Evolutionary conservation across 305 asterid species (phyloP), one percentile per base, ranked within the genome.

Genomic region (Andrographis paniculata): DNA sequence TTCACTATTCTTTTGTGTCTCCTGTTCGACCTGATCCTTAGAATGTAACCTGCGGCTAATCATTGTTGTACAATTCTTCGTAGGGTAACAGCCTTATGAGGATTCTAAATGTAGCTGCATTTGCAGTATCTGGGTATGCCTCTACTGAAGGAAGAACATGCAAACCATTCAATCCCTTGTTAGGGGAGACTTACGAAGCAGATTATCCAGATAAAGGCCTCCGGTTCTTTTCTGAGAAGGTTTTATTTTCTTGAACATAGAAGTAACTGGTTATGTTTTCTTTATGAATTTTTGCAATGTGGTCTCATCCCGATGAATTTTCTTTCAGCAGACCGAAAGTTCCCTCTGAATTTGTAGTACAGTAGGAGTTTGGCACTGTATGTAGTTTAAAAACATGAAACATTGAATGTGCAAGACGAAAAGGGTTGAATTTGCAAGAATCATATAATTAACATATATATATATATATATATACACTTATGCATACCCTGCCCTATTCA

Each of bases 131-230:
- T 59, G 95, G 94, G 56, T 91, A 91, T 78, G 88, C 98, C 54
- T 86, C 88, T 54, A 91, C 99, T 1, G 96, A 83, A 18, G 95
- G 95, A 68, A 75, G 99, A 62, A 77, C 64, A 49, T 91, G 99
- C 81, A 91, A 91, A 71, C 99, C 99, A 61, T 87, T 91, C 61
- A 86, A 91, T 75, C 99, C 99, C 1, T 56, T 91, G 59, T 60
- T 91, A 45, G 98, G 98, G 53, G 98, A 91, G 80, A 91, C 98
- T 15, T 91, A 82, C 46, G 98, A 91, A 73, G 96, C 99, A 11
- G 96, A 83, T 43, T 91, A 64, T 72, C 80, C 94, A 18, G 99
- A 91, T 66, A 87, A 91, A 71, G 99, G 99, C 65, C 74, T 91
- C 53, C 72, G 80, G 3, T 87, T 91, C 67, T 71, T 91, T 63